Evolutionary conservation across 345 rosid genomes (phyloP).

Genomic region (Geranium brycei): DNA sequence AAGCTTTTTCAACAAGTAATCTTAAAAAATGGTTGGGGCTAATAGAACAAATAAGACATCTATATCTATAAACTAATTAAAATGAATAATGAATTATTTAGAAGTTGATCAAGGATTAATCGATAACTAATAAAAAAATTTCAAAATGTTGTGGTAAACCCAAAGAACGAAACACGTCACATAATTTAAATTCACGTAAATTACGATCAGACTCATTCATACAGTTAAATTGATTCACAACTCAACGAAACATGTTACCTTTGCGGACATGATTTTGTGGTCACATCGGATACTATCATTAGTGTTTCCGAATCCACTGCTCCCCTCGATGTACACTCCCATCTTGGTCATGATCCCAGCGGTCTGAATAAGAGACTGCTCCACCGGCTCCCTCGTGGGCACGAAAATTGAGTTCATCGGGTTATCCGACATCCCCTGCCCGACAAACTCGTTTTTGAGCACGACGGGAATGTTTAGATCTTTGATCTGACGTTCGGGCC

Average conservation of each 20-base stretch:
- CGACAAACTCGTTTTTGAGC: constrained; percentile 49
- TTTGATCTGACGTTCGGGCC: constrained; percentile 57
- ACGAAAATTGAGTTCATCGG: constrained; percentile 83
- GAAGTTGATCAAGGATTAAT: too few relatives aligned
- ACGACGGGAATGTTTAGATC: constrained; percentile 53
- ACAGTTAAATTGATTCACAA: neutral
- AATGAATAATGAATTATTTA: too few relatives aligned
- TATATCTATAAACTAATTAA: too few relatives aligned
- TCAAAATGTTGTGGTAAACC: too few relatives aligned
- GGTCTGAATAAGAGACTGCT: constrained; percentile 74
- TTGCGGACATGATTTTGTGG: constrained; percentile 70
- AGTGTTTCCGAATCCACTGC: constrained; percentile 84
- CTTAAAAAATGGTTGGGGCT: too few relatives aligned
- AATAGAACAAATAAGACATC: too few relatives aligned
- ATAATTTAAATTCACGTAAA: too few relatives aligned
- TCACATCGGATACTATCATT: constrained; percentile 59
- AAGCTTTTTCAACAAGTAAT: too few relatives aligned
- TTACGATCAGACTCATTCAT: too few relatives aligned
- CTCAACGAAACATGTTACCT: constrained; percentile 28
- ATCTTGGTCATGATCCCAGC: constrained; percentile 71
- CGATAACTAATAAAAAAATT: too few relatives aligned
- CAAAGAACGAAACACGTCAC: too few relatives aligned
- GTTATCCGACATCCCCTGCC: constrained; percentile 87
- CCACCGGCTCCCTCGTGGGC: constrained; percentile 44
- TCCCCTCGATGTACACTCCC: constrained; percentile 88